Base-by-base conservation (phyloP, 2,329 filamentous ascomycete species). In the Aschersonia sp. region DNA sequence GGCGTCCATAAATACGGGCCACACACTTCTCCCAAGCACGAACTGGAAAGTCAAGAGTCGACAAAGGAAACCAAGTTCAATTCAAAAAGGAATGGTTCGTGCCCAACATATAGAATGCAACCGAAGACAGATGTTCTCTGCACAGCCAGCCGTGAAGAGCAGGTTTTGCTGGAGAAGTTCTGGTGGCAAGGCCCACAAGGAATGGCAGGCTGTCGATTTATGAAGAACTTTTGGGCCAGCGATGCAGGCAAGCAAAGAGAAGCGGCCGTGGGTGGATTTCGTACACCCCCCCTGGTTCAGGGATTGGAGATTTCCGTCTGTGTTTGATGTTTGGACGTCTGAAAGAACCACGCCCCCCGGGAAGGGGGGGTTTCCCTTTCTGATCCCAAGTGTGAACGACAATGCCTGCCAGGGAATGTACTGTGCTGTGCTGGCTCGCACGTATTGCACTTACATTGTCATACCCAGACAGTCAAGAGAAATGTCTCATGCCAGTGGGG, bases 401-500 rank as follows among this genome's bases (percentile, higher is more conserved):
- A 37, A 37, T 37, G 7, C 7, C 33, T 8, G 8, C 12, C 7
- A 37, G 33, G 7, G 12, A 8, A 12, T 29, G 11, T 42, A n/a
- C 6, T 33, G 22, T 35, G 29, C 37, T 31, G 32, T 30, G 22
- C 22, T 22, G 22, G 22, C 22, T 22, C 22, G 22, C 22, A 22
- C 22, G 30, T 31, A 29, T 37, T 43, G 30, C 4, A 32, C 12
- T 6, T 35, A 42, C 11, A 47, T 42, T 29, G n/a, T 30, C 42
- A 11, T 43, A 43, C n/a, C n/a, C 42, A 40, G 40, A 37, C 42
- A 30, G 22, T 32, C 29, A n/a, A 41, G 14, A 10, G 10, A 11
- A 41, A 44, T 46, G 47, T 49, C 47, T 49, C 40, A 49, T 12
- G 40, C n/a, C 12, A 39, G 47, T 49, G 47, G 47, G 30, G 43